Evolutionary conservation across 495 filamentous ascomycete genomes (phyloP).

Genomic region (Penicillium flavigenum): DNA sequence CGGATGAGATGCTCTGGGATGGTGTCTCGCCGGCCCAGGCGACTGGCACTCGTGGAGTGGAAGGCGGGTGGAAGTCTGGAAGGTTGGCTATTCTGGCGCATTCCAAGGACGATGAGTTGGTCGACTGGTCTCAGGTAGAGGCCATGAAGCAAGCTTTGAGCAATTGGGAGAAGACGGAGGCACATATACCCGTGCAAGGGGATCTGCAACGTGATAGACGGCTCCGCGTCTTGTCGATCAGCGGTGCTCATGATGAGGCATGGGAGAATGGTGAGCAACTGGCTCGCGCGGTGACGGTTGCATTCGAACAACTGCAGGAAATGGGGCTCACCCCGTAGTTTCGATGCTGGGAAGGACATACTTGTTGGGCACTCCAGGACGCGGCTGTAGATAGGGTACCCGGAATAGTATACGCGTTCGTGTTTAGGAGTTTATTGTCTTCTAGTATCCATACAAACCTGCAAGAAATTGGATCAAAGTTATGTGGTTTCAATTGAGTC

Average conservation of each 20-base stretch:
- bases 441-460: neutral
- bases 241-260: slow-evolving; percentile 63
- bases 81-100: slow-evolving; percentile 57
- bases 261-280: slow-evolving; percentile 55
- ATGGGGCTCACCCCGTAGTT: slow-evolving; percentile 27
- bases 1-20: slow-evolving; percentile 51
- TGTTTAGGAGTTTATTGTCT: neutral
- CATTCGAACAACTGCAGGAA: slow-evolving; percentile 33
- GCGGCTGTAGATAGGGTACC: neutral
- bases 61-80: slow-evolving; percentile 42
- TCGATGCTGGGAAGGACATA: neutral
- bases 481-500: slow-evolving; percentile 18
- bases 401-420: neutral
- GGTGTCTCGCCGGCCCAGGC: slow-evolving; percentile 50
- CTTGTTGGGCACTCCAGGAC: neutral
- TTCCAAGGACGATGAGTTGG: slow-evolving; percentile 60
- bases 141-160: slow-evolving; percentile 44
- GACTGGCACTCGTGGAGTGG: slow-evolving; percentile 31
- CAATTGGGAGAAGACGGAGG: slow-evolving; percentile 28
- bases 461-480: neutral
- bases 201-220: slow-evolving; percentile 46
- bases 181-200: slow-evolving; percentile 30
- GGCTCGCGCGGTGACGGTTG: slow-evolving; percentile 39
- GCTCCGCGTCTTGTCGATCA: slow-evolving; percentile 43
- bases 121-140: slow-evolving; percentile 53